Conservation (phyloP, 805 yeast species). For the Metschnikowia matae region DNA sequence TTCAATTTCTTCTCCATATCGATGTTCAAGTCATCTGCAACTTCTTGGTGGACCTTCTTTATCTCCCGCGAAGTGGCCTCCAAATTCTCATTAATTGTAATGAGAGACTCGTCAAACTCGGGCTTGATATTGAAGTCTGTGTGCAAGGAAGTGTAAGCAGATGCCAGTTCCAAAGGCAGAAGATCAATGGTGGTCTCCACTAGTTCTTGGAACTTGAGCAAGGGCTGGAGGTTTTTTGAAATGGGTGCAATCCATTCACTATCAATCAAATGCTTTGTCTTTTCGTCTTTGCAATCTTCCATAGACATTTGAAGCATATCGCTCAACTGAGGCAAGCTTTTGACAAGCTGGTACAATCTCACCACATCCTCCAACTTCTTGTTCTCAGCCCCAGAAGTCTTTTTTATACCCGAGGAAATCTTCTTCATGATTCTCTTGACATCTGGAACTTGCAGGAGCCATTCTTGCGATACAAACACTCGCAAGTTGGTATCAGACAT, state of each 20-base stretch:
- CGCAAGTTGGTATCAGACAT: constrained; percentile 68
- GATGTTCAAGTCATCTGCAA: constrained; percentile 70
- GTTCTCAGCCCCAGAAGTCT: constrained; percentile 31
- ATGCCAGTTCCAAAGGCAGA: constrained; percentile 63
- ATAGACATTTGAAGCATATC: constrained; percentile 45
- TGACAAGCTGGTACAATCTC: constrained; percentile 75
- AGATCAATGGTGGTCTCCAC: constrained; percentile 92
- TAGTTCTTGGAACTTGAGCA: constrained; percentile 71
- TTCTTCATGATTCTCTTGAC: constrained; percentile 70
- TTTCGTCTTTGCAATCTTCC: constrained; percentile 28
- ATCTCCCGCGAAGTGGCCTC: constrained; percentile 54
- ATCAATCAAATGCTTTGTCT: constrained; percentile 36
- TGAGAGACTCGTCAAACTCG: constrained; percentile 79
- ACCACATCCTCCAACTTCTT: constrained; percentile 86
- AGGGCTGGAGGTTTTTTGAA: constrained; percentile 42
- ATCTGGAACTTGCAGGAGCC: constrained; percentile 76
- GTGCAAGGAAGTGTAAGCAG: constrained; percentile 27
- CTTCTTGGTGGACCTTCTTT: constrained; percentile 53
- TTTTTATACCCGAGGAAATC: constrained; percentile 37
- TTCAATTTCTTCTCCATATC: constrained; percentile 88
- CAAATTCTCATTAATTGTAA: constrained; percentile 54
- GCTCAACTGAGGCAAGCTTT: constrained; percentile 65
- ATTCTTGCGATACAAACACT: constrained; percentile 59
- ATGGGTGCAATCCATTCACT: constrained; percentile 59
- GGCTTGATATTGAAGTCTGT: constrained; percentile 85